Percentiles rank a stretch among this genome's conserved stretches.
phyloP scores from a whole-genome alignment of 345 rosid species.

The Aquilaria yunnanensis region DNA sequence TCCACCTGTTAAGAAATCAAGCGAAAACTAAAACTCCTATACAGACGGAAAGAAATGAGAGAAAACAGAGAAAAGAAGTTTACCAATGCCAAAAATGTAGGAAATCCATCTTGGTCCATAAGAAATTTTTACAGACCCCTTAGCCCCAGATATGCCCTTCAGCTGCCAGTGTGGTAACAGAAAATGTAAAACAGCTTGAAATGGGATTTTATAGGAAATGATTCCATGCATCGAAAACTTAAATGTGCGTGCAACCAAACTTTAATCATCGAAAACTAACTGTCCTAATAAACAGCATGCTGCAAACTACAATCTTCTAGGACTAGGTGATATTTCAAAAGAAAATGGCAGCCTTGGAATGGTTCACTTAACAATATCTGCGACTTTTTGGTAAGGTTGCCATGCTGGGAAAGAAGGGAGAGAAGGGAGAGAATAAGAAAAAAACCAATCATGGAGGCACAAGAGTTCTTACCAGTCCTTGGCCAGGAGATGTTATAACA shows the following conservation, averaged over 20 bases:
- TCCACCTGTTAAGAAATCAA: conserved; percentile 39
- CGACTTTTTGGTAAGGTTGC: too few relatives aligned
- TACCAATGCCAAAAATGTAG: conserved; percentile 83
- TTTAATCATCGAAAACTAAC: neutral
- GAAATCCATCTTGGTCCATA: conserved; percentile 93
- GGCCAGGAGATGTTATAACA: conserved; percentile 66
- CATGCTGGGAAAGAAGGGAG: too few relatives aligned
- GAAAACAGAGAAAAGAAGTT: conserved; percentile 5
- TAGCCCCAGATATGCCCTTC: conserved; percentile 45
- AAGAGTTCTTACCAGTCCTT: conserved; percentile 40
- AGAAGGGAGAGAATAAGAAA: too few relatives aligned
- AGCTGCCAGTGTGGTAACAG: conserved; percentile 22
- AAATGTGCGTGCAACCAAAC: neutral
- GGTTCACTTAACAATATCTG: too few relatives aligned
- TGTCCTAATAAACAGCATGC: neutral
- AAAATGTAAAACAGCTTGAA: neutral
- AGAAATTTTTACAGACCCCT: conserved; percentile 68
- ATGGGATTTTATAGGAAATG: neutral
- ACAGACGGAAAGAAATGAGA: conserved; percentile 1
- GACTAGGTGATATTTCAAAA: too few relatives aligned
- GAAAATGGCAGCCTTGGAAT: too few relatives aligned
- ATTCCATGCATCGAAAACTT: neutral
- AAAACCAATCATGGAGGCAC: too few relatives aligned
- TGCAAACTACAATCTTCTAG: too few relatives aligned
- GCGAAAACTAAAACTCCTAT: neutral